Base-by-base conservation (phyloP, 345 rosid genomes). In the Combretum micranthum region DNA sequence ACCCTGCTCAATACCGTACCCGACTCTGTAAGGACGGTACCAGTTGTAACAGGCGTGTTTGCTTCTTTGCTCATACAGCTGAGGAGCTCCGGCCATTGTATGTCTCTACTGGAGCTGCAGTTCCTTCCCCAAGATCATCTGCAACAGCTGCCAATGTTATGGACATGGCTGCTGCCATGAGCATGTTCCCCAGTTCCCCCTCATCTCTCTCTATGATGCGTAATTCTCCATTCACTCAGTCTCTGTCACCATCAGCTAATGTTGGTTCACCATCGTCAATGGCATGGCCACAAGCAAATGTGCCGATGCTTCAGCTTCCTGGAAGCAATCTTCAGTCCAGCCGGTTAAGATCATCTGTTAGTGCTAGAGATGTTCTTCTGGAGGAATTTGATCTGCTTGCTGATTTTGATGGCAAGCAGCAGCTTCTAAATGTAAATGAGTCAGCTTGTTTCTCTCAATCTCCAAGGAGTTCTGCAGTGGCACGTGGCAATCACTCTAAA, bases 1-100 rank as follows among this genome's bases (percentile, higher is more conserved):
- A 92, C 60, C 98, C 98, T 0, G 98, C 98, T 52, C 98, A 92
- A 45, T 92, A 92, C 44, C 77, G 98, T 50, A 92, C 98, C 7
- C 73, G 96, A 14, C 81, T 92, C 13, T 92, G 98, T 57, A 92
- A 92, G 73, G 98, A 92, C 26, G 96, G 98, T 16, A 86, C 86
- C 0, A 70, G 73, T 23, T 92, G 98, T 69, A 88, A 82, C 1
- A 77, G 98, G 19, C 76, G 98, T 17, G 97, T 92, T 20, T 92
- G 98, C 68, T 92, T 92, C 75, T 92, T 92, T 67, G 98, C 97
- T 7, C 98, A 92, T 74, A 80, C 84, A 3, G 74, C 86, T 8
- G 97, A 92, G 62, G 98, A 92, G 72, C 87, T 92, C 43, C 76
- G 97, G 20, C 98, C 98, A 6, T 64, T 92, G 47, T 92, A 80